Evolutionary conservation across 805 yeast species (phyloP).

Genomic region (Candida adriatica): DNA sequence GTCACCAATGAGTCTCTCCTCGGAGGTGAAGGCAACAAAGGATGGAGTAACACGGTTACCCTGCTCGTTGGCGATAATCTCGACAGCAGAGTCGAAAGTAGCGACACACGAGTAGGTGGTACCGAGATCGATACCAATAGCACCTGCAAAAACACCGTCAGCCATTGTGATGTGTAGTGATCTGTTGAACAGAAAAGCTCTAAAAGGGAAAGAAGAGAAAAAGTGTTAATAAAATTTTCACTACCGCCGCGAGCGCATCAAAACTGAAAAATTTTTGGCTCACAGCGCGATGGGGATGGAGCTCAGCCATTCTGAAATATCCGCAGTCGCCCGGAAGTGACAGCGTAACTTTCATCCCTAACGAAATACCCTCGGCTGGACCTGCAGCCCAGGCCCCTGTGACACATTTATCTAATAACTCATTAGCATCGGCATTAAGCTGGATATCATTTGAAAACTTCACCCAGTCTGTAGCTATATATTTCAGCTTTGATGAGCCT

Average conservation of each 20-base stretch:
- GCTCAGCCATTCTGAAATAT: conserved; percentile 3
- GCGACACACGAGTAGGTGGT: conserved; percentile 80
- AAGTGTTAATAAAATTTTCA: conserved; percentile 18
- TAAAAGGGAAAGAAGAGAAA: conserved; percentile 9
- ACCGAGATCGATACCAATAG: conserved; percentile 98
- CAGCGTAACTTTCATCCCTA: conserved; percentile 16
- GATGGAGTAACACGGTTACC: conserved; percentile 85
- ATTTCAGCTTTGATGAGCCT: too few species aligned
- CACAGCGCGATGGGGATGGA: conserved; percentile 6
- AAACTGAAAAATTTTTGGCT: conserved; percentile 15
- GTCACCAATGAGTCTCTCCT: conserved; percentile 76
- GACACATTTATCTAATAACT: too few species aligned
- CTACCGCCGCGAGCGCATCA: conserved; percentile 9
- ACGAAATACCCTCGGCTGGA: too few species aligned
- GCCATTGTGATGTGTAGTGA: conserved; percentile 47
- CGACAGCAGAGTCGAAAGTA: conserved; percentile 70
- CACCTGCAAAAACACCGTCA: conserved; percentile 99
- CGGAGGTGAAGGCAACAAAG: conserved; percentile 72
- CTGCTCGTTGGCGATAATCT: conserved; percentile 76
- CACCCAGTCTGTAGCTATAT: too few species aligned
- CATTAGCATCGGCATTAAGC: too few species aligned
- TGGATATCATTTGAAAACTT: too few species aligned
- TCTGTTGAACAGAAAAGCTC: conserved; percentile 4
- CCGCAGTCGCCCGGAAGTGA: conserved; percentile 15
- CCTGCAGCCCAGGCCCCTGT: too few species aligned